Base-by-base conservation (phyloP, 2,329 filamentous ascomycete species). In the Clonostachys sp. region DNA sequence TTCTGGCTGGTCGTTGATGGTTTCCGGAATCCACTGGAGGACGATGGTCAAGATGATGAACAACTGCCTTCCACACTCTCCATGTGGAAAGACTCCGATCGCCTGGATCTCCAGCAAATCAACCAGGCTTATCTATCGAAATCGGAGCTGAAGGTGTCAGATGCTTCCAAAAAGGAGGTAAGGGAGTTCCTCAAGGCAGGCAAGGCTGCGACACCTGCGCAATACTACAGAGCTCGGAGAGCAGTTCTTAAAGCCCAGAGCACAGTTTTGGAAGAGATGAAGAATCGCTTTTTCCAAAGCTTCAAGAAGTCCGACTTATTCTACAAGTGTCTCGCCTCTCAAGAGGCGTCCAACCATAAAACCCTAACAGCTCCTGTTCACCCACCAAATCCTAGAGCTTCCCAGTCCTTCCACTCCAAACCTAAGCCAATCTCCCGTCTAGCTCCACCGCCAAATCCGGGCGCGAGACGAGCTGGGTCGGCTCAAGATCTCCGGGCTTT, bases 1-100 rank as follows among this genome's bases (percentile, higher is more conserved):
- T 99, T 97, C 65, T 99, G 92, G 91, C 84, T 99, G 39, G 94
- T 97, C 4, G 94, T 97, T 6, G 94, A 99, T 67, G 92, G 94
- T 1, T 90, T 97, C 57, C 87, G 95, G 40, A 96, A 95, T 57
- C 95, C 94, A 1, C 72, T 99, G 4, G 94, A 99, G 66, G 89
- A 92, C 53, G 78, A 81, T 57, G 85, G 86, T 35, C 60, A 60
- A 12, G 68, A 71, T 39, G 84, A 85, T 17, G 88, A 94, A 50
- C 84, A 83, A 30, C 75, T 81, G 34, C 80, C 86, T 3, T 71
- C 82, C 2, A 77, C 74, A 30, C 66, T 87, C 16, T 73, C 79
- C 4, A 79, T 83, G 45, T 96, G 91, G 88, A 87, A 84, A 2
- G 83, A 91, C 30, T 85, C 91, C 1, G 92, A 97, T 62, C 81